phyloP scores from a whole-genome alignment of 2,329 filamentous ascomycete species.

The Purpureocillium lavendulum region DNA sequence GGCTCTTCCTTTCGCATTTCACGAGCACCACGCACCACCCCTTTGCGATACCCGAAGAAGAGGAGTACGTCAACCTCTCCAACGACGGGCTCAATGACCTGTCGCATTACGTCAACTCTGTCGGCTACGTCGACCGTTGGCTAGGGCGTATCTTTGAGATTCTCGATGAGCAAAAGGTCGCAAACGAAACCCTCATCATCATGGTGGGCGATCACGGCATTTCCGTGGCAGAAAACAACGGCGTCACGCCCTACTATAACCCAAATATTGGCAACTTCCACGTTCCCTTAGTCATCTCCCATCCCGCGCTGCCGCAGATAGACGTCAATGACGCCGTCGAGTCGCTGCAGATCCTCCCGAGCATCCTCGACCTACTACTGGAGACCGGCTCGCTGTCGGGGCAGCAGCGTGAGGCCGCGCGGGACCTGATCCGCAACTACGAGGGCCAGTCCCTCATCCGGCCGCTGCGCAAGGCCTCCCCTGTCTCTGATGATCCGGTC shows the following conservation, averaged over 20 bases:
- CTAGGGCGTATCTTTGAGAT: conserved; percentile 20
- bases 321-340: conserved; percentile 22
- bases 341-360: conserved; percentile 23
- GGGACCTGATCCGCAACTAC: conserved; percentile 21
- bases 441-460: conserved; percentile 26
- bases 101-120: conserved; percentile 23
- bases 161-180: conserved; percentile 20
- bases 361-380: conserved; percentile 24
- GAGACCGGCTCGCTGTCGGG: conserved; percentile 22
- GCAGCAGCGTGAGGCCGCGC: conserved; percentile 14
- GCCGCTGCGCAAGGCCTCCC: conserved; percentile 13
- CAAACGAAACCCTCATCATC: conserved; percentile 23
- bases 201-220: conserved; percentile 25
- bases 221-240: conserved; percentile 21
- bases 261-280: conserved; percentile 22
- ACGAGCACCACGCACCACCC: conserved; percentile 26
- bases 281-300: conserved; percentile 22
- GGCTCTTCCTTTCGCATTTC: conserved; percentile 24
- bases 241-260: conserved; percentile 22
- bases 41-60: conserved; percentile 19
- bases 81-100: conserved; percentile 18
- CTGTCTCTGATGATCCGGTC: too few species aligned
- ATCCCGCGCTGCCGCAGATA: conserved; percentile 21
- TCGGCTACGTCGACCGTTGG: conserved; percentile 24
- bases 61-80: conserved; percentile 16